Evolutionary conservation across 1,284 basidiomycete genomes (phyloP), one percentile per base, ranked within the genome.

Genomic region (Albatrellus sp.): DNA sequence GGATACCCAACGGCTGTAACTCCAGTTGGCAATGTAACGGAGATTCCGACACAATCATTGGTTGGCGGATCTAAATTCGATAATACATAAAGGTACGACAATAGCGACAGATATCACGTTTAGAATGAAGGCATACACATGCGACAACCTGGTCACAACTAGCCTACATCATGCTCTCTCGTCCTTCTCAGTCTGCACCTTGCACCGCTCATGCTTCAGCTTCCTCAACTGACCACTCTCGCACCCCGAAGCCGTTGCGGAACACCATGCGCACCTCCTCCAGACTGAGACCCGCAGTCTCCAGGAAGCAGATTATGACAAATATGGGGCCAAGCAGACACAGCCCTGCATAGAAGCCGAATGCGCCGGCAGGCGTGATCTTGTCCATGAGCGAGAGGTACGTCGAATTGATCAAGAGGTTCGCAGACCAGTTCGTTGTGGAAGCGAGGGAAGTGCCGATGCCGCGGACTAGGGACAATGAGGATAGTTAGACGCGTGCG

Each of bases 361-460:
- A 89, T 4, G 84, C 81, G 10, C 85, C 84, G 0, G 84, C 68
- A 0, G 88, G 82, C 0, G 83, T 86, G 57, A 87, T 86, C 20
- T 63, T 60, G 36, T 73, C 68, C 76, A 90, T 88, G n/a, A 90
- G 72, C 2, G 77, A 82, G 48, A 90, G 75, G 64, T n/a, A n/a
- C n/a, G n/a, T n/a, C n/a, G 40, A 17, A 20, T 39, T n/a, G n/a
- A 90, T 84, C 54, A 90, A 65, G 31, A 90, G 68, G 60, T n/a
- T n/a, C n/a, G n/a, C n/a, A n/a, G n/a, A n/a, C 87, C 87, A 90
- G 63, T 89, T 89, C 29, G 76, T 80, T 3, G 84, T 79, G 0
- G 86, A 90, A n/a, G 78, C 70, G 48, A 90, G 69, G 2, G 81
- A 82, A 9, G 83, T 84, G 17, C 87, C 88, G 40, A 90, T 74